These are phyloP conservation scores for Pichia sp. DNA, from an alignment of 1,139 yeast species.

Conservation along the genomic window DNA sequence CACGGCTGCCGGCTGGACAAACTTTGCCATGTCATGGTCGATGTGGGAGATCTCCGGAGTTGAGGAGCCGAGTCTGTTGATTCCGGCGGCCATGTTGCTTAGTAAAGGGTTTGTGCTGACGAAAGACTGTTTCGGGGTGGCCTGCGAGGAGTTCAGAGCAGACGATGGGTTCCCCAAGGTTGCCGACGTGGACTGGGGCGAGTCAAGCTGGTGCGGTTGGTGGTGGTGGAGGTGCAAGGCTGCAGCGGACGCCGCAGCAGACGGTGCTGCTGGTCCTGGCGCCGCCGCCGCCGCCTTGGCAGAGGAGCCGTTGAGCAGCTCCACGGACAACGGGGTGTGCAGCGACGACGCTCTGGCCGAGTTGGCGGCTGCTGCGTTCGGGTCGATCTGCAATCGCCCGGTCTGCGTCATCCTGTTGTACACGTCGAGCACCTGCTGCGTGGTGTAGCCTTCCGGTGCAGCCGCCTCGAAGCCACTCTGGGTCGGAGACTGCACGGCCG, in stretches of 20 bases:
- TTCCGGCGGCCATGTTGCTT: background rate
- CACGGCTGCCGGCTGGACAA: background rate
- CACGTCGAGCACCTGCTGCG: slow-evolving; percentile 2
- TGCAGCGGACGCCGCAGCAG: background rate
- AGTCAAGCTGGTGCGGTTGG: background rate
- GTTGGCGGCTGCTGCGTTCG: slow-evolving; percentile 4
- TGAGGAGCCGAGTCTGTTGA: background rate
- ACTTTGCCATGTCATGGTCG: background rate
- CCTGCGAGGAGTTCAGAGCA: background rate
- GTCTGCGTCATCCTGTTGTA: slow-evolving; percentile 4
- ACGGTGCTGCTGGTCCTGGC: background rate
- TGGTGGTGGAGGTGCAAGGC: background rate
- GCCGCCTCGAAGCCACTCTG: too few relatives aligned
- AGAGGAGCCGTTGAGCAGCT: background rate
- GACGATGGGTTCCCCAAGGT: slow-evolving; percentile 3
- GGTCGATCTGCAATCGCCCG: slow-evolving; percentile 3
- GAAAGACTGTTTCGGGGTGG: background rate
- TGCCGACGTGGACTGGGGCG: background rate
- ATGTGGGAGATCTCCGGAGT: background rate
- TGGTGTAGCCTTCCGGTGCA: background rate
- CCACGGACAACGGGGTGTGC: slow-evolving; percentile 7
- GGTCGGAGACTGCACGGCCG: too few relatives aligned
- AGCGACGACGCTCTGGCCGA: slow-evolving; percentile 9
- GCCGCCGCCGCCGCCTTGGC: slow-evolving; percentile 6
- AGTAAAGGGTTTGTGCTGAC: background rate